phyloP scores from a whole-genome alignment of 768 basidiomycete genomes.

The Auriscalpium microsporum region DNA sequence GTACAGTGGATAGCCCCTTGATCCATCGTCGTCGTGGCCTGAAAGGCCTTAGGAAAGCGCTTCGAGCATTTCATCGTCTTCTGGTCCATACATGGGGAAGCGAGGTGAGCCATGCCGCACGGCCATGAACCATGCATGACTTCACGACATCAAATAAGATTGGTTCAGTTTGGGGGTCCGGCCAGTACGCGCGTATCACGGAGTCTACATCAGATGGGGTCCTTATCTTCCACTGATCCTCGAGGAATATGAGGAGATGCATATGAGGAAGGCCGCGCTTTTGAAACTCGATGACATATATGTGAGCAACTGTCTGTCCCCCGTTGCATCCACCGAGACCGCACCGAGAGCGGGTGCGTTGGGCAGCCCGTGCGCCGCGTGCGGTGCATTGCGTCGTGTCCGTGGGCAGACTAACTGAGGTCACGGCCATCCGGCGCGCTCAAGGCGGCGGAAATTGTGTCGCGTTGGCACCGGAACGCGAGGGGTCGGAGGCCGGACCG shows the following conservation, averaged over 20 bases:
- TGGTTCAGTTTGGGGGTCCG: slow-evolving; percentile 32
- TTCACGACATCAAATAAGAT: slow-evolving; percentile 32
- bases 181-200: slow-evolving; percentile 34
- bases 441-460: too few relatives aligned
- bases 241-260: slow-evolving; percentile 40
- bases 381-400: too few relatives aligned
- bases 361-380: too few relatives aligned
- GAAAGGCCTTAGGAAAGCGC: slow-evolving; percentile 34
- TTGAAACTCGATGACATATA: slow-evolving; percentile 52
- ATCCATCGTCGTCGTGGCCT: slow-evolving; percentile 25
- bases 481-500: too few relatives aligned
- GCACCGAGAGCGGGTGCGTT: too few relatives aligned
- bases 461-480: too few relatives aligned
- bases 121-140: slow-evolving; percentile 39
- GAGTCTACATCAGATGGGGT: slow-evolving; percentile 32
- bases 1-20: slow-evolving; percentile 34
- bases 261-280: slow-evolving; percentile 48
- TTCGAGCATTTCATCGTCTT: slow-evolving; percentile 32
- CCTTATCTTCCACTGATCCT: slow-evolving; percentile 23
- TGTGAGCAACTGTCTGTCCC: slow-evolving; percentile 33
- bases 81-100: slow-evolving; percentile 31
- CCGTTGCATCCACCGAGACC: too few relatives aligned
- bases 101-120: slow-evolving; percentile 28
- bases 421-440: too few relatives aligned
- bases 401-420: too few relatives aligned